Evolutionary conservation across 306 rosid species (phyloP), one percentile per base, ranked within the genome.

Genomic region (Prunus armeniaca): DNA sequence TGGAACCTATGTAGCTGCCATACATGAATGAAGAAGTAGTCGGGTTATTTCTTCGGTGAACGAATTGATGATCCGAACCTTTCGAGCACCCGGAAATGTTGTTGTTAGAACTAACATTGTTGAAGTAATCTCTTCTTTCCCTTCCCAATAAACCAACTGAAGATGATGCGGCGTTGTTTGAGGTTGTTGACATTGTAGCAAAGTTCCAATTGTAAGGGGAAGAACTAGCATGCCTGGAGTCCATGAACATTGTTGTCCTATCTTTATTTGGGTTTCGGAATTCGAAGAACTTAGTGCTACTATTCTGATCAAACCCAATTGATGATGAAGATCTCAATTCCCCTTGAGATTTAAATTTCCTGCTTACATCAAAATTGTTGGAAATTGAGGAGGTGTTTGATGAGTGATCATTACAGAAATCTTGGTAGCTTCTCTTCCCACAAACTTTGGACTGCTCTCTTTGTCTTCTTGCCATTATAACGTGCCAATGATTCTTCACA

Each of bases 401-500:
- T 46, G 64, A 62, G 58, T 30, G 20, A 17, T 67, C 45, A 61
- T 41, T 69, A 19, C 12, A 50, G 69, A 76, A 58, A 12, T 88
- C 88, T 62, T 86, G 96, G 83, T 82, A 86, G 4, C 77, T 88
- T 84, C 88, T 85, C 64, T 90, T 71, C 18, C 88, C 91, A 54
- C 90, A 84, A 14, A 85, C 38, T 87, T 92, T 94, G 41, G 98
- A 92, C 13, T 90, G 93, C 73, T 94, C 96, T 81, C 97, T 88
- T 84, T 95, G 96, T 62, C 88, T 89, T 74, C 99, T 84, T 13
- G 99, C 99, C 97, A 90, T 92, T 7, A 96, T 84, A 50, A 96
- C 99, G 57, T 96, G 99, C 99, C 99, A 96, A 60, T 96, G 99
- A 55, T 96, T 96, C 90, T 96, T 96, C 65, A 96, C 99, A 25